Evolutionary conservation across 495 filamentous ascomycete species (phyloP).

Genomic region (Penicillium canescens): DNA sequence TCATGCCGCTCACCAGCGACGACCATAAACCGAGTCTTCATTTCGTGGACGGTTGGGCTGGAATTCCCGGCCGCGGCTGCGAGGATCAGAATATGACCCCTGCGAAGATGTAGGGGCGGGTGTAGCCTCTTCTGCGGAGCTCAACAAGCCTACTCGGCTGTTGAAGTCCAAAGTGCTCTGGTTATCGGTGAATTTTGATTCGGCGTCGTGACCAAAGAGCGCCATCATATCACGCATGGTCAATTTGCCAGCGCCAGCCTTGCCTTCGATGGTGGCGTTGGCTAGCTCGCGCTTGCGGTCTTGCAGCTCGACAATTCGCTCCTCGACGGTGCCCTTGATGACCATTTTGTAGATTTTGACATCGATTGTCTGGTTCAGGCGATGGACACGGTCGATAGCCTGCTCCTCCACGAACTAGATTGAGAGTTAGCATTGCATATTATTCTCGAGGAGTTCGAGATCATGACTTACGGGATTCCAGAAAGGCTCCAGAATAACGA

Average conservation of each 20-base stretch:
- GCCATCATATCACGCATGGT: conserved; percentile 92
- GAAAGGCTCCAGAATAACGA: conserved; percentile 95
- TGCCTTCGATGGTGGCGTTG: conserved; percentile 79
- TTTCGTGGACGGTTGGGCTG: conserved; percentile 23
- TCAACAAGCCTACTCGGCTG: conserved; percentile 29
- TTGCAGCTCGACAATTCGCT: conserved; percentile 87
- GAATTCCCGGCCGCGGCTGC: conserved; percentile 27
- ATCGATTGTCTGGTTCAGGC: conserved; percentile 90
- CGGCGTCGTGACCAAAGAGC: conserved; percentile 79
- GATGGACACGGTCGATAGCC: conserved; percentile 96
- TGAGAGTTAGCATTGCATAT: conserved; percentile 20
- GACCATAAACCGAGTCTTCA: conserved; percentile 47
- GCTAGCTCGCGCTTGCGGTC: conserved; percentile 89
- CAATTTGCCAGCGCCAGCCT: conserved; percentile 73
- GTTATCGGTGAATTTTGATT: conserved; percentile 42
- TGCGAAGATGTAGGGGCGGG: conserved; percentile 11
- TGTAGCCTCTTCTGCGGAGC: conserved; percentile 19
- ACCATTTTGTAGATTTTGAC: conserved; percentile 94
- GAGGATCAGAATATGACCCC: conserved; percentile 21
- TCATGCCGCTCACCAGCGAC: conserved; percentile 40
- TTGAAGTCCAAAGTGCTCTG: conserved; percentile 32
- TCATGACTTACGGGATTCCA: conserved; percentile 80
- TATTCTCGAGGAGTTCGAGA: not conserved
- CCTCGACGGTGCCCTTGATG: conserved; percentile 81
- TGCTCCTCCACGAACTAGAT: conserved; percentile 90